Base-by-base conservation (phyloP, 768 basidiomycete species). In the Boletus huronensis region DNA sequence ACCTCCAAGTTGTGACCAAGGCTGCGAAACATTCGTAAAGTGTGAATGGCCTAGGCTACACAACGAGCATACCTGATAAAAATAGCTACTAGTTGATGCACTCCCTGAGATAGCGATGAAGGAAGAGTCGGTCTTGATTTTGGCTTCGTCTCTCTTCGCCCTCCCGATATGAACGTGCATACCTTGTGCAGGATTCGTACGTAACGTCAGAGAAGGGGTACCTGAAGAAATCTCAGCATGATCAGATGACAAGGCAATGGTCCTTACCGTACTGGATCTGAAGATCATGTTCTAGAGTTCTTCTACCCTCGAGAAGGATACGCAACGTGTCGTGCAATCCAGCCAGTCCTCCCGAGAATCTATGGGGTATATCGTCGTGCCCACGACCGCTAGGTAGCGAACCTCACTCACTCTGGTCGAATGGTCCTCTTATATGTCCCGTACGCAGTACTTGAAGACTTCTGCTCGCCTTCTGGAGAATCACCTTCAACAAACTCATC, bases 1-100 rank as follows among this genome's bases (percentile, higher is more conserved):
- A n/a, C 73, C 73, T n/a, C 88, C 91, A 19, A 93, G 79, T 43
- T 77, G 73, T 8, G 87, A 81, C 91, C 91, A 93, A 57, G 78
- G 79, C 90, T 93, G 51, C 42, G 10, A 28, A 51, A 21, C 14
- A 28, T 39, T 43, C 53, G 28, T 35, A 51, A 48, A 6, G 16
- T 17, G n/a, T 35, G 28, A 13, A 34, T 13, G 17, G 29, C 13
- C 49, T 16, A 29, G 10, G 31, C 7, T 14, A 26, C 32, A 38
- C 42, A 34, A 16, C 10, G 25, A 31, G 26, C 38, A 42, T 70
- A 86, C 90, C 67, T 79, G 76, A 64, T 83, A 76, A 64, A 91
- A 87, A 62, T 84, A 92, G 34, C 75, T 80, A 58, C 80, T 82
- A 0, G 90, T 91, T 0, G 84, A 81, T 35, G 75, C 76, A 57